phyloP scores from a whole-genome alignment of 228 moss, liverwort and hornwort genomes.

The Sphagnum magellanicum region DNA sequence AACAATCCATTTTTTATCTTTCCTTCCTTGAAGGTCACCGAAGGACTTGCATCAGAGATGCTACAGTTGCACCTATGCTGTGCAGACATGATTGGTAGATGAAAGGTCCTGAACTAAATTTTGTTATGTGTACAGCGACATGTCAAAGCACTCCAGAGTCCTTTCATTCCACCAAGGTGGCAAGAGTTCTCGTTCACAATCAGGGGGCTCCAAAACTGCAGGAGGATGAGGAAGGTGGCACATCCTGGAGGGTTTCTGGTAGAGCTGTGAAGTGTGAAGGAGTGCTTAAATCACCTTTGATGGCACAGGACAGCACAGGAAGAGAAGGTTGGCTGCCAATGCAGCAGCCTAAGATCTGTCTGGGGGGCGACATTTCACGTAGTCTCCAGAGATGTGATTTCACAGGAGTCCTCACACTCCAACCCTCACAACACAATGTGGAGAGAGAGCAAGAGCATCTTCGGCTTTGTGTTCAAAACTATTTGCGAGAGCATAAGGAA shows the following conservation, averaged over 20 bases:
- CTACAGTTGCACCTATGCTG: too few relatives aligned
- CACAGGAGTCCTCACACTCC: conserved; percentile 5
- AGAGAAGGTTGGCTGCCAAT: conserved; percentile 26
- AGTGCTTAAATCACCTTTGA: not conserved
- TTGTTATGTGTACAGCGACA: not conserved
- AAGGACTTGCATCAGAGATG: too few relatives aligned
- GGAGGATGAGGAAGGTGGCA: conserved; percentile 28
- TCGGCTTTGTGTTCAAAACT: conserved; percentile 15
- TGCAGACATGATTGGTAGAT: not conserved
- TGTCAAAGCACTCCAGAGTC: conserved; percentile 27
- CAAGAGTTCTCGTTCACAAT: conserved; percentile 13
- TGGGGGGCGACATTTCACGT: conserved; percentile 5
- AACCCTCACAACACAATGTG: not conserved
- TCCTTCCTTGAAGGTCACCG: not conserved
- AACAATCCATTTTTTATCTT: not conserved
- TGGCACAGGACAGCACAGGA: conserved; percentile 10
- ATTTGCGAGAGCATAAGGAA: conserved; percentile 17
- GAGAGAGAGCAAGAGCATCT: conserved; percentile 17
- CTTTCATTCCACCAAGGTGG: conserved; percentile 35
- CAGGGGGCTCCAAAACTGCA: conserved; percentile 5
- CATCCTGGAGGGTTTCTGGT: conserved; percentile 30
- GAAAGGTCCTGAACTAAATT: not conserved
- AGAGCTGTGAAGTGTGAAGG: conserved; percentile 49
- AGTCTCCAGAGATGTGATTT: conserved; percentile 7
- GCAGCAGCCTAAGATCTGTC: conserved; percentile 8